phyloP scores from a whole-genome alignment of 2,329 filamentous ascomycete species.

The Colletotrichum noveboracense region DNA sequence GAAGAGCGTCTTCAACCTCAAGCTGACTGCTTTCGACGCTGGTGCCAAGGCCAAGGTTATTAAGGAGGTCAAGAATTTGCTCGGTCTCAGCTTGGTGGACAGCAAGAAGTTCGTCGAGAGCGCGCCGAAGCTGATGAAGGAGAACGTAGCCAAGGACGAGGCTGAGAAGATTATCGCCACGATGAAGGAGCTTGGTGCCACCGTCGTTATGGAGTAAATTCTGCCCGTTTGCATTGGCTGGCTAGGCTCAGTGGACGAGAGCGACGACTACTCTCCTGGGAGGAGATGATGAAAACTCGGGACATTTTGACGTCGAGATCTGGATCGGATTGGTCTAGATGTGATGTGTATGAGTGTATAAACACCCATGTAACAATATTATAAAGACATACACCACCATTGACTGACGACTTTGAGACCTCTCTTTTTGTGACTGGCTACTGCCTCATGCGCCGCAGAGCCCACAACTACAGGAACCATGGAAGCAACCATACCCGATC shows the following conservation, averaged over 20 bases:
- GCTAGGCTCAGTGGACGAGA: background rate
- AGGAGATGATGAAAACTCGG: background rate
- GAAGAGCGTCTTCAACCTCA: slow-evolving; percentile 96
- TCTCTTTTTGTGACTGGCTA: background rate
- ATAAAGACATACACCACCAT: slow-evolving; percentile 25
- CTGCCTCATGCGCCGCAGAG: background rate
- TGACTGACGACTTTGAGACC: background rate
- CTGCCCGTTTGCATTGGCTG: background rate
- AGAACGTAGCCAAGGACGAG: slow-evolving; percentile 98
- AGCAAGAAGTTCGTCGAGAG: slow-evolving; percentile 99
- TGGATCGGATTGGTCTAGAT: slow-evolving; percentile 19
- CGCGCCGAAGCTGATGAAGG: slow-evolving; percentile 98
- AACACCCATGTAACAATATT: slow-evolving; percentile 37
- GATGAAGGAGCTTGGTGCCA: slow-evolving; percentile 91
- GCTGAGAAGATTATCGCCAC: slow-evolving; percentile 97
- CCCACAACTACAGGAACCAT: background rate
- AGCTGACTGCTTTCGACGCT: slow-evolving; percentile 89
- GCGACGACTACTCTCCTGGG: background rate
- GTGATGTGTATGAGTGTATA: slow-evolving; percentile 30
- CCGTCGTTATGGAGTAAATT: slow-evolving; percentile 86
- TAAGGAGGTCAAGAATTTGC: slow-evolving; percentile 98
- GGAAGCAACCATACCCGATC: background rate
- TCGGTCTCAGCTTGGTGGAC: slow-evolving; percentile 95
- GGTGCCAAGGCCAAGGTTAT: slow-evolving; percentile 97
- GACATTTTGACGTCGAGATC: slow-evolving; percentile 13